Evolutionary conservation across 148 eudicot species (phyloP).

Genomic region (Rhododendron ferrugineum): DNA sequence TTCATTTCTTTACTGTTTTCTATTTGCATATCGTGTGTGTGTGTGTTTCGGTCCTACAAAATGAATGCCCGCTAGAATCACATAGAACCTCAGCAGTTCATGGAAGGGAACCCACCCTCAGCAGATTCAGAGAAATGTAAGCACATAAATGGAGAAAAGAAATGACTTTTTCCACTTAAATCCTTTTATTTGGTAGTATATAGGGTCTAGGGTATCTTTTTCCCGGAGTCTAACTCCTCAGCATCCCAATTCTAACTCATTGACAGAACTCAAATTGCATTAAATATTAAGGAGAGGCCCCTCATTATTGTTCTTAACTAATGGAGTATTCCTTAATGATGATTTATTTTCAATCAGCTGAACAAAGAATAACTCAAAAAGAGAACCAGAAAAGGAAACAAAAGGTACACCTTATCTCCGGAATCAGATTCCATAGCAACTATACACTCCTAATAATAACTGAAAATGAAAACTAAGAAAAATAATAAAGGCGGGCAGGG

Average conservation of each 20-base stretch:
- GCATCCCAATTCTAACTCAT: neutral
- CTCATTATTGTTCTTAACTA: neutral
- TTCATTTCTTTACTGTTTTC: no score
- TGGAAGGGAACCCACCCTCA: neutral
- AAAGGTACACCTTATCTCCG: neutral
- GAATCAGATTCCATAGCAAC: conserved; percentile 5
- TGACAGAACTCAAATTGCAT: neutral
- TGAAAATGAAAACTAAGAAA: neutral
- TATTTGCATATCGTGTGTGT: no score
- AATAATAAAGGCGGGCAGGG: neutral
- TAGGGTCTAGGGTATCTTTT: neutral
- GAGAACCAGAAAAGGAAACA: conserved; percentile 6
- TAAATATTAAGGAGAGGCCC: neutral
- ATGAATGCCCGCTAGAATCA: neutral
- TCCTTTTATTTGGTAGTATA: neutral
- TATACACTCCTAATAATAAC: neutral
- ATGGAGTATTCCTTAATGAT: neutral
- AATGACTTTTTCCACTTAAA: neutral
- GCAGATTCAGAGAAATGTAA: neutral
- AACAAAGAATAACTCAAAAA: neutral
- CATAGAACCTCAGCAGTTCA: neutral
- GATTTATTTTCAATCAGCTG: neutral
- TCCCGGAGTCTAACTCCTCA: neutral
- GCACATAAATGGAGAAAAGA: neutral
- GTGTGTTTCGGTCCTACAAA: no score